Evolutionary conservation across 148 eudicot genomes (phyloP).

Genomic region (Dianthus caryophyllus): DNA sequence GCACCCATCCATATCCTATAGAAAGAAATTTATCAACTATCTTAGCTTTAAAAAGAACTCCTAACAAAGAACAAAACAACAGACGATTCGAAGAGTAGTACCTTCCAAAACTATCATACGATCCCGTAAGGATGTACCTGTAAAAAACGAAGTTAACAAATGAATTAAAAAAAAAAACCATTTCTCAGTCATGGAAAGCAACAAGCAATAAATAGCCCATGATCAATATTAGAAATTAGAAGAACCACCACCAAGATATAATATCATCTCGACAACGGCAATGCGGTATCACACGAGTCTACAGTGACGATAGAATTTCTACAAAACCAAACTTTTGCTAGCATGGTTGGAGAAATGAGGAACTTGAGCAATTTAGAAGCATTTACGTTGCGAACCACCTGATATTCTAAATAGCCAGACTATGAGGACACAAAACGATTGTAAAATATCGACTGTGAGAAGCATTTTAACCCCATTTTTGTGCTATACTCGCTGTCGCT

Average conservation of each 20-base stretch:
- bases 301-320: background rate
- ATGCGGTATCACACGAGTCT: background rate
- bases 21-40: constrained; percentile 1
- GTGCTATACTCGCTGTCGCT: background rate
- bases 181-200: background rate
- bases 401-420: background rate
- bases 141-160: too few species aligned
- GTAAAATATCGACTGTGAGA: background rate
- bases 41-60: constrained; percentile 1
- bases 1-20: constrained; percentile 76
- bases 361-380: background rate
- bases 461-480: background rate
- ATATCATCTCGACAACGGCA: background rate
- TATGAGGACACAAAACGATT: too few species aligned
- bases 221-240: background rate
- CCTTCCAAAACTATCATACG: constrained; percentile 90
- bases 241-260: background rate
- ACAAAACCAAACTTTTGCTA: background rate
- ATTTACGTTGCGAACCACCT: background rate
- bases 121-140: constrained; percentile 88
- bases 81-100: constrained; percentile 22
- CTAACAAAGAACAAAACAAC: background rate
- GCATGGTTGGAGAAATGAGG: background rate
- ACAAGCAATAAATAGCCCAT: background rate
- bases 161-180: constrained; percentile 8